These are phyloP conservation scores for Starmerella sp. DNA, from an alignment of 805 yeast species.

Conservation along the genomic window DNA sequence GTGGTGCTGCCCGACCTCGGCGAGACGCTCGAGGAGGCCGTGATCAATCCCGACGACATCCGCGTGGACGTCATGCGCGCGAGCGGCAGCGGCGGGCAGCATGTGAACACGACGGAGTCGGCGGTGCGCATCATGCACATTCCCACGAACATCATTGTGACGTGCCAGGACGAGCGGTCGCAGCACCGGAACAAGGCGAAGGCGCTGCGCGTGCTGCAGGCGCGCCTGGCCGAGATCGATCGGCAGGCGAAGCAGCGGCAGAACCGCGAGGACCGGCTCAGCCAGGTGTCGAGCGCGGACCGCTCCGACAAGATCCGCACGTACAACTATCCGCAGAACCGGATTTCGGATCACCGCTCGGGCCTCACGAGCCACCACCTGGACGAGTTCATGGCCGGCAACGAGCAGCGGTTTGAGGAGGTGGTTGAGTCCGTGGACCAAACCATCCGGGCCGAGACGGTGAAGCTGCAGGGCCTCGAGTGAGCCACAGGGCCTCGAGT, in stretches of 20 bases:
- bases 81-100: conserved; percentile 96
- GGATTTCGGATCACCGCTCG: conserved; percentile 90
- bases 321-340: conserved; percentile 82
- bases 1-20: conserved; percentile 66
- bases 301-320: conserved; percentile 89
- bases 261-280: conserved; percentile 57
- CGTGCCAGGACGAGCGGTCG: conserved; percentile 89
- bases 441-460: conserved; percentile 34
- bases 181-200: conserved; percentile 91
- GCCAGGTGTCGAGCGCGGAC: conserved; percentile 80
- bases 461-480: conserved; percentile 1
- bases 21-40: conserved; percentile 45
- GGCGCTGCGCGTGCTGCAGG: conserved; percentile 71
- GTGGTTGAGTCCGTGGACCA: conserved; percentile 43
- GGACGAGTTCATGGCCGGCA: conserved; percentile 52
- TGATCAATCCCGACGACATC: conserved; percentile 75
- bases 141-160: conserved; percentile 80
- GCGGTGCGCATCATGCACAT: conserved; percentile 88
- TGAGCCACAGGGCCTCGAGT: not conserved
- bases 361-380: conserved; percentile 69
- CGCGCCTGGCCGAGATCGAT: conserved; percentile 75
- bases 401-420: conserved; percentile 35
- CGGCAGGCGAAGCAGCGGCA: conserved; percentile 49
- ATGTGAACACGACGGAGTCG: conserved; percentile 92
- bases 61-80: conserved; percentile 96